Evolutionary conservation across 345 rosid genomes (phyloP).

Genomic region (Nephelium lappaceum): DNA sequence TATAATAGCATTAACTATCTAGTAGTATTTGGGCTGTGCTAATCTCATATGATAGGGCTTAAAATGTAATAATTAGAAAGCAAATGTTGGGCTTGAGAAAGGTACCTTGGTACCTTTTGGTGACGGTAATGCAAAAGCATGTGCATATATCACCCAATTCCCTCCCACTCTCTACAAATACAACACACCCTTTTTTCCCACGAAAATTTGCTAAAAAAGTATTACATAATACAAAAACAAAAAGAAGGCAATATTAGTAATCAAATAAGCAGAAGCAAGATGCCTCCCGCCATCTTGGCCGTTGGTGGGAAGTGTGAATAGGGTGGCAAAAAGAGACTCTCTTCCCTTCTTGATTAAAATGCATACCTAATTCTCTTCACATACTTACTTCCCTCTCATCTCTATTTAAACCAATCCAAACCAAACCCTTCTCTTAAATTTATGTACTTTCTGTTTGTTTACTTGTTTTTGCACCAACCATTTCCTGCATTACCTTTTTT

Average conservation of each 20-base stretch:
- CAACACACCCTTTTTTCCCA: constrained; percentile 18
- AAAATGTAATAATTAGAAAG: background rate
- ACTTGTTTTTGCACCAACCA: constrained; percentile 52
- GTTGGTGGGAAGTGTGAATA: constrained; percentile 8
- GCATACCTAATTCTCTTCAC: constrained; percentile 7
- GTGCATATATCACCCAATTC: background rate
- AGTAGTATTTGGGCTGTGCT: no score
- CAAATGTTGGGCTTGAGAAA: no score
- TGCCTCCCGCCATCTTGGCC: constrained; percentile 40
- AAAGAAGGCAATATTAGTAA: constrained; percentile 18
- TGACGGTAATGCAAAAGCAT: background rate
- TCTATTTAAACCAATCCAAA: constrained; percentile 48
- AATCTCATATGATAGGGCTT: no score
- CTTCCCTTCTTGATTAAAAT: background rate
- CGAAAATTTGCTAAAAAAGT: background rate
- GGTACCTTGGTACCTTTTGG: background rate
- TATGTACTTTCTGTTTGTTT: constrained; percentile 46
- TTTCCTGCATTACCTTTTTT: constrained; percentile 35
- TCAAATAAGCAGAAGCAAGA: constrained; percentile 30
- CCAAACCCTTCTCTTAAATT: constrained; percentile 43
- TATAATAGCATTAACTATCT: no score
- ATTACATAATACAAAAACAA: background rate
- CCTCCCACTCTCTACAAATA: background rate
- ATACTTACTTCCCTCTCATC: constrained; percentile 25
- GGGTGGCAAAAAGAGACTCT: constrained; percentile 50